Conservation (phyloP, 768 basidiomycete genomes). For the Gyrodon lividus region DNA sequence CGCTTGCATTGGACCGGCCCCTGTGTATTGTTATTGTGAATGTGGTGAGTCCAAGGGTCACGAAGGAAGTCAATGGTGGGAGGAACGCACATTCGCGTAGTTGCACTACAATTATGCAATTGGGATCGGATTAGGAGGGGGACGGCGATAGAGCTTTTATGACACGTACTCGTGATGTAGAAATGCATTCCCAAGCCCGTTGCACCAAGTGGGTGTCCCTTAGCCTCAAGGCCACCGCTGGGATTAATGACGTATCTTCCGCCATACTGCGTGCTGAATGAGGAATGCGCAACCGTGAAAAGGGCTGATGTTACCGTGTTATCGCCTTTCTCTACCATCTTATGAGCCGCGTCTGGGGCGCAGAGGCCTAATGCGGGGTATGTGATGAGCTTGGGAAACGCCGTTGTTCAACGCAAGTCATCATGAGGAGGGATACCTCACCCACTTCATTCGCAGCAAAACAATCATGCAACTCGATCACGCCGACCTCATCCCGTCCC, state of each 20-base stretch:
- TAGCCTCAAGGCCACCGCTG: constrained; percentile 84
- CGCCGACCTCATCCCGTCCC: constrained; percentile 73
- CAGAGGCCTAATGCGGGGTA: constrained; percentile 82
- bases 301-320: constrained; percentile 57
- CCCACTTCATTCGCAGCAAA: constrained; percentile 78
- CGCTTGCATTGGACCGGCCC: constrained; percentile 85
- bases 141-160: background rate
- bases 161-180: constrained; percentile 68
- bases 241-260: constrained; percentile 86
- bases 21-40: constrained; percentile 36
- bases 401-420: background rate
- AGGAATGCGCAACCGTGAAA: background rate
- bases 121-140: constrained; percentile 1
- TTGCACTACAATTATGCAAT: constrained; percentile 54
- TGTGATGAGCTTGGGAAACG: constrained; percentile 58
- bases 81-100: constrained; percentile 57
- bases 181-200: constrained; percentile 87
- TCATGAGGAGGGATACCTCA: background rate
- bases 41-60: background rate
- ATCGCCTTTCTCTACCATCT: constrained; percentile 71
- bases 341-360: constrained; percentile 62
- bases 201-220: constrained; percentile 83
- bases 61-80: background rate
- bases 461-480: constrained; percentile 85
- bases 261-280: constrained; percentile 52